phyloP scores from a whole-genome alignment of 257 asterid species.

The Ehretia macrophylla region DNA sequence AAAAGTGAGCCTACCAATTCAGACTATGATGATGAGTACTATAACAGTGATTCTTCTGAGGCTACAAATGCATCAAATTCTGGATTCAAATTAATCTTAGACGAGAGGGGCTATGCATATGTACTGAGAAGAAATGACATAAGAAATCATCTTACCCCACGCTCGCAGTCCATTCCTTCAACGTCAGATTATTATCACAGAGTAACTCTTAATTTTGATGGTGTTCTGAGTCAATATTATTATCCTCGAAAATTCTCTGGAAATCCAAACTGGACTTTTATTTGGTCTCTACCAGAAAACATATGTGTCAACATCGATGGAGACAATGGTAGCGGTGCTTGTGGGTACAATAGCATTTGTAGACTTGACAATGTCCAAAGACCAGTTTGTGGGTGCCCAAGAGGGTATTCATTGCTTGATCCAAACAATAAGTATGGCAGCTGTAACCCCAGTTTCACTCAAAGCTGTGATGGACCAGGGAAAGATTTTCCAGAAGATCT shows the following conservation, averaged over 20 bases:
- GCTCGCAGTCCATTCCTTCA: background rate
- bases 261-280: constrained; percentile 29
- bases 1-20: constrained; percentile 20
- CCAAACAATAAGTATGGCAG: constrained; percentile 20
- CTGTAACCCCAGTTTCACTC: constrained; percentile 28
- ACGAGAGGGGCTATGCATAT: constrained; percentile 20
- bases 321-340: constrained; percentile 26
- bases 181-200: constrained; percentile 23
- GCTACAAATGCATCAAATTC: constrained; percentile 13
- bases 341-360: constrained; percentile 42
- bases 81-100: constrained; percentile 30
- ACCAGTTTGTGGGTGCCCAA: constrained; percentile 34
- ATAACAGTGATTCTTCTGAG: constrained; percentile 22
- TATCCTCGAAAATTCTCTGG: constrained; percentile 26
- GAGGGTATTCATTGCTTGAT: constrained; percentile 23
- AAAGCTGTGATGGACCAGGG: constrained; percentile 17
- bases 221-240: constrained; percentile 40
- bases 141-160: background rate
- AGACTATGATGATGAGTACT: constrained; percentile 29
- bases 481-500: constrained; percentile 10
- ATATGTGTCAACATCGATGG: constrained; percentile 14
- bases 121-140: constrained; percentile 23
- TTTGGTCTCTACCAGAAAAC: constrained; percentile 23
- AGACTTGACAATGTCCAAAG: constrained; percentile 13
- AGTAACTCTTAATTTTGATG: constrained; percentile 36